Evolutionary conservation across 164 flowering plant genomes (phyloP), one percentile per base, ranked within the genome.

Genomic region (Platanus orientalis): DNA sequence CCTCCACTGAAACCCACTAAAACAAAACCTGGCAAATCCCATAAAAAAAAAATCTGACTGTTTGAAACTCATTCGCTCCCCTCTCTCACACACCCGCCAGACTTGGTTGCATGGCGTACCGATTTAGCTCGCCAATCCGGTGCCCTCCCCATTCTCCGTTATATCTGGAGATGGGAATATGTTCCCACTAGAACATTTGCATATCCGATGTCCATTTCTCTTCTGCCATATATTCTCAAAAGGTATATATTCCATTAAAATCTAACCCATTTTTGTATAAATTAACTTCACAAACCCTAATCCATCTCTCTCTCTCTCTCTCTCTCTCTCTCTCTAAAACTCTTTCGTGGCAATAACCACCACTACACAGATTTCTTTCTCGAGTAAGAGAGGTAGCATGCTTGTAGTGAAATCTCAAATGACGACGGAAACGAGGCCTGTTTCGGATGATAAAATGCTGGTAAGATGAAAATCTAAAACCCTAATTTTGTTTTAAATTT

Each of bases 401-500:
- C 44, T 60, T 17, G 48, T 69, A 10, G 79, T 73, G 44, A 80
- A 58, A 58, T 67, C 81, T 53, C 80, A 69, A 24, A 73, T 70
- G 68, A 74, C 80, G 56, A 71, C 69, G 26, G 85, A 79, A 69
- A 76, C 69, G 50, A 71, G 59, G 26, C 26, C 80, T 0, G 13
- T 62, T 50, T 44, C 79, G 0, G 80, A 69, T 14, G 77, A 83
- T 16, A 68, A 76, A 73, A 81, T 85, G 90, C 83, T 85, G 52
- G 90, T 84, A 12, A 28, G 77, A 63, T 56, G 49, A 1, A 14
- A 29, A 7, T 36, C 45, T 25, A 5, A 2, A 0, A 16, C 13
- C 21, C 29, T 42, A 39, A 13, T 21, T 11, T 51, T 21, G 20
- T 11, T 6, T 50, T 26, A 45, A 36, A n/a, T 64, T 16, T 44